These are phyloP conservation scores for Spinellus fusiger DNA, from an alignment of 192 early-diverging fungal genomes.

Conservation along the genomic window DNA sequence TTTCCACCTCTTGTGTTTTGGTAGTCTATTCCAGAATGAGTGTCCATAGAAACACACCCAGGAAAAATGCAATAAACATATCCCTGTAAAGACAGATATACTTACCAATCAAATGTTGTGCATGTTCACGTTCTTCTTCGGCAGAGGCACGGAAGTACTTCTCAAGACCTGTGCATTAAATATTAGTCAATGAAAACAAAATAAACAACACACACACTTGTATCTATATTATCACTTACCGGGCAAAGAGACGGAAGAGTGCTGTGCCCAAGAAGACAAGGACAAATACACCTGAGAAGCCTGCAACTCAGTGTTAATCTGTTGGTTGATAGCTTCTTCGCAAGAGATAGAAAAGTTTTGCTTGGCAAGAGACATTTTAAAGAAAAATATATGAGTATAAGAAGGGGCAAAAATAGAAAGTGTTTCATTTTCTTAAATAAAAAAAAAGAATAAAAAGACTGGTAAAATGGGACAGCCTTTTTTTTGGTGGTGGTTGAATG, in stretches of 20 bases:
- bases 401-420: too few species aligned
- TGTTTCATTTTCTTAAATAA: too few species aligned
- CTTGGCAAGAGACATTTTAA: conserved; percentile 42
- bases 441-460: too few species aligned
- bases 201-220: not conserved
- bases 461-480: too few species aligned
- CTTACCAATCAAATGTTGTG: conserved; percentile 32
- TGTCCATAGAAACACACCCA: not conserved
- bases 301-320: conserved; percentile 55
- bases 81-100: too few species aligned
- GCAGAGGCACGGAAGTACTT: conserved; percentile 49
- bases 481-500: too few species aligned
- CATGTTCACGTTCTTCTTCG: conserved; percentile 37
- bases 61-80: not conserved
- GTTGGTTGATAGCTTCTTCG: conserved; percentile 50
- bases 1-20: conserved; percentile 51
- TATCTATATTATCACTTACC: conserved; percentile 23
- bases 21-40: conserved; percentile 32
- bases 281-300: conserved; percentile 53
- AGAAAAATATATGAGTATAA: not conserved
- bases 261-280: conserved; percentile 45
- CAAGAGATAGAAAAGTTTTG: conserved; percentile 47
- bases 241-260: conserved; percentile 39
- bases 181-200: not conserved
- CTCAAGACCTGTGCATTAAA: conserved; percentile 27